Evolutionary conservation across 345 rosid species (phyloP).

Genomic region (Anacardium occidentale): DNA sequence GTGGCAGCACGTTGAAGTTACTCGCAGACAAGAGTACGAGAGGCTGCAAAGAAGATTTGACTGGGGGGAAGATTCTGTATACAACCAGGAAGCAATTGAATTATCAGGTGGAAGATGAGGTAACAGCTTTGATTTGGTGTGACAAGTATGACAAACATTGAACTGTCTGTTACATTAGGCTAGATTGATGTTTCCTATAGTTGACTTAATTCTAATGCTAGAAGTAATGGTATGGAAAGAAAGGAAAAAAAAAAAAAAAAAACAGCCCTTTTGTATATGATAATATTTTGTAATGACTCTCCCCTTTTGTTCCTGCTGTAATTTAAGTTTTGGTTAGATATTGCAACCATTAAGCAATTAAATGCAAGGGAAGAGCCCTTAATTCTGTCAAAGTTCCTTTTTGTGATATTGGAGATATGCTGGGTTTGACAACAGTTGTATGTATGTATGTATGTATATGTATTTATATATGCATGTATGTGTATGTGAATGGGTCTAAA

Average conservation of each 20-base stretch:
- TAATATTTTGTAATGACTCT: slow-evolving; percentile 11
- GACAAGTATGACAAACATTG: not conserved
- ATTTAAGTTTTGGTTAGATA: slow-evolving; percentile 3
- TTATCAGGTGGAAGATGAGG: slow-evolving; percentile 86
- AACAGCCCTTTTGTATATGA: slow-evolving; percentile 8
- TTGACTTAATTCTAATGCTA: not conserved
- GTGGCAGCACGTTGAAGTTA: slow-evolving; percentile 88
- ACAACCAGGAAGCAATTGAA: slow-evolving; percentile 81
- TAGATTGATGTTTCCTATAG: not conserved
- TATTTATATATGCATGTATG: too few relatives aligned
- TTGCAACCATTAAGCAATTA: not conserved
- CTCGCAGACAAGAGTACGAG: slow-evolving; percentile 79
- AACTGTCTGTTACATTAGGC: not conserved
- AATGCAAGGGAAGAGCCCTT: not conserved
- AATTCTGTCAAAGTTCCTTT: not conserved
- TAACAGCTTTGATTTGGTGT: not conserved
- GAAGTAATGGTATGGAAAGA: not conserved
- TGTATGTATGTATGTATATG: too few relatives aligned
- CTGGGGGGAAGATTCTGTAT: slow-evolving; percentile 80
- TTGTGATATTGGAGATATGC: too few relatives aligned
- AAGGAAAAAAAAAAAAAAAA: not conserved
- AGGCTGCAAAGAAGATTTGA: slow-evolving; percentile 76
- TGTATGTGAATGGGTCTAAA: too few relatives aligned
- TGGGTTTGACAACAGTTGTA: too few relatives aligned
- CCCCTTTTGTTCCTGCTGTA: not conserved